Evolutionary conservation across 108 stramenopile genomes (phyloP).

Genomic region (Pseudonitzschia multiseries): DNA sequence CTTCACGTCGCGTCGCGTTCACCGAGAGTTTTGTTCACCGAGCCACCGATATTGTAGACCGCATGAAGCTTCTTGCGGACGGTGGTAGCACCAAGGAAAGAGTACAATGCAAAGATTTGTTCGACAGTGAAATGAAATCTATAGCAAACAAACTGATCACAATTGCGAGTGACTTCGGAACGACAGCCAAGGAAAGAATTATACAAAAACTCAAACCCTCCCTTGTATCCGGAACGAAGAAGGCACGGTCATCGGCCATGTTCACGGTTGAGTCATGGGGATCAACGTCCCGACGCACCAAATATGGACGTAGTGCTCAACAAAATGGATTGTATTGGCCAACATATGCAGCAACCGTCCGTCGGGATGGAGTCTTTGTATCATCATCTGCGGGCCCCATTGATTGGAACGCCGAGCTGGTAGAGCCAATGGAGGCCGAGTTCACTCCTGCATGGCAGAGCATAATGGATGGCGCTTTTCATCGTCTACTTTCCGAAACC

Average conservation of each 20-base stretch:
- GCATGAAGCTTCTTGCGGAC: constrained; percentile 37
- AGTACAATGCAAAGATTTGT: constrained; percentile 23
- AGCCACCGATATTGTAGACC: constrained; percentile 37
- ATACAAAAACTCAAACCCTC: constrained; percentile 13
- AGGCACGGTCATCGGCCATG: constrained; percentile 35
- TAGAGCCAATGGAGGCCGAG: constrained; percentile 47
- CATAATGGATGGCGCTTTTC: constrained; percentile 27
- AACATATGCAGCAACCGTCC: constrained; percentile 36
- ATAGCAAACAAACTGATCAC: constrained; percentile 20
- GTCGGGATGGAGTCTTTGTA: constrained; percentile 41
- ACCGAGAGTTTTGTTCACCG: constrained; percentile 28
- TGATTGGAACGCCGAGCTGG: constrained; percentile 42
- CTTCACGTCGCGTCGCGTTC: constrained; percentile 19
- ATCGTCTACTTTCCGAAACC: constrained; percentile 13
- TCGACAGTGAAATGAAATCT: constrained; percentile 24
- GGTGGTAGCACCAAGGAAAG: constrained; percentile 26
- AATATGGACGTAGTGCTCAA: not conserved
- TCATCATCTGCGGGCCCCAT: constrained; percentile 33
- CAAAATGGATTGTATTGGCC: constrained; percentile 22
- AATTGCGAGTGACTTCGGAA: constrained; percentile 29
- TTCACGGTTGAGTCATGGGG: constrained; percentile 45
- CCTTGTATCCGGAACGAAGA: constrained; percentile 34
- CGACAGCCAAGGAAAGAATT: not conserved
- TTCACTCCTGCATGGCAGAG: constrained; percentile 43
- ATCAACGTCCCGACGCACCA: constrained; percentile 31